Evolutionary conservation across 306 rosid genomes (phyloP), one percentile per base, ranked within the genome.

Genomic region (Pyrus communis): DNA sequence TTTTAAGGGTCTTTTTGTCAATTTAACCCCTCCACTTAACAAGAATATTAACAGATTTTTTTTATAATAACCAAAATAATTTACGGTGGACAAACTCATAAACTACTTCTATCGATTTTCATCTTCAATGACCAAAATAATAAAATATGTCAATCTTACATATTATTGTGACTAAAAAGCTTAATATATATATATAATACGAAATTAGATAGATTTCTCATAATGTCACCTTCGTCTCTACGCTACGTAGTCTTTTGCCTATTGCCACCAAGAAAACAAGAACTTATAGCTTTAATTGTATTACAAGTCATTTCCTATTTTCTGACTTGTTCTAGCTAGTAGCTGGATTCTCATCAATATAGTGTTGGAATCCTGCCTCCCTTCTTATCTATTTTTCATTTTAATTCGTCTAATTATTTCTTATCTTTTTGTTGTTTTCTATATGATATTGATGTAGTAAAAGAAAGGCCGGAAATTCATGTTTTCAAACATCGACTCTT

Each of bases 231-330:
- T 13, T 46, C 52, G 7, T 46, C 18, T 46, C 42, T 35, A 35
- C 42, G 42, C 62, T 57, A 49, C 55, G 21, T 61, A 61, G 30
- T 61, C 66, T 61, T 14, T 49, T 22, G 67, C 18, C 75, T 19
- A 54, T 40, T 62, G 70, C 42, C 58, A 63, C 73, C 17, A 70
- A 40, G 81, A 76, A 79, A 74, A 73, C 49, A 80, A 57, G 79
- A 68, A 79, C 71, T 78, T 74, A 82, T 74, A 86, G 88, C 76
- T 82, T 77, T 75, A 22, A 72, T 79, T 59, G 74, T 64, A 70
- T 7, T 70, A 70, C 73, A 78, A 68, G 79, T 84, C 73, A 73
- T 76, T 59, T 76, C 71, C 60, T 60, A 57, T 75, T 77, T 64
- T 78, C 77, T 71, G 76, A 78, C 80, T 62, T 55, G 83, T 69